Percentiles rank a stretch among this genome's conserved stretches.
Conservation (phyloP, 305 asterid genomes). For the Withania somnifera region DNA sequence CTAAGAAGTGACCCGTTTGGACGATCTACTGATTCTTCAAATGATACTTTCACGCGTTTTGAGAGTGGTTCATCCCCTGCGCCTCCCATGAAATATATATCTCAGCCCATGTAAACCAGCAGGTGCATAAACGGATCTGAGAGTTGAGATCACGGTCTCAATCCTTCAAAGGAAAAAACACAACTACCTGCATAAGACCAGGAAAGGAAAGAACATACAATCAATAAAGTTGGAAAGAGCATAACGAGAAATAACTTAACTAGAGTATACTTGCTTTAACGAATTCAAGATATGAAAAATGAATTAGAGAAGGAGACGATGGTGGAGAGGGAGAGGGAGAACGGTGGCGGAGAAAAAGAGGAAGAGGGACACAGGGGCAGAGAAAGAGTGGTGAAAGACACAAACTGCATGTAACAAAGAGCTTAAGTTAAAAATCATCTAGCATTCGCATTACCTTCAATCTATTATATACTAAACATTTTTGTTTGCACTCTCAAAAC, state of each 20-base stretch:
- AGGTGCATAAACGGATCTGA: neutral
- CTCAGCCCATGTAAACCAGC: slow-evolving; percentile 19
- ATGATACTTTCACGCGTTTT: slow-evolving; percentile 18
- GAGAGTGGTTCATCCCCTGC: slow-evolving; percentile 25
- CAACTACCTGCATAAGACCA: neutral
- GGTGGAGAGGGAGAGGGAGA: neutral
- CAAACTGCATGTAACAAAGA: neutral
- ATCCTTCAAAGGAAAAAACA: neutral
- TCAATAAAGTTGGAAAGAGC: neutral
- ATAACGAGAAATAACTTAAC: neutral
- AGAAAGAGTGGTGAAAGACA: neutral
- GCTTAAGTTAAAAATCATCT: neutral
- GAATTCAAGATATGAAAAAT: neutral
- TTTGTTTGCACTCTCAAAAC: neutral
- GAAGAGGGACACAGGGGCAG: neutral
- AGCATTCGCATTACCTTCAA: neutral
- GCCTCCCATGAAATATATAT: slow-evolving; percentile 30
- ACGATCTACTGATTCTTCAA: slow-evolving; percentile 2
- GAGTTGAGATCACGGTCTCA: neutral
- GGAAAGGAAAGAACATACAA: neutral
- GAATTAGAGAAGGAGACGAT: neutral
- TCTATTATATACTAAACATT: neutral
- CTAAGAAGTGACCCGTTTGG: slow-evolving; percentile 4
- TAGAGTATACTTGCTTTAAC: neutral
- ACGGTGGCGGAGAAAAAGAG: neutral